A percentile compares a stretch with the other conserved stretches of the same genome.
phyloP scores from a whole-genome alignment of 1,284 basidiomycete genomes.

The Boletus sp. region DNA sequence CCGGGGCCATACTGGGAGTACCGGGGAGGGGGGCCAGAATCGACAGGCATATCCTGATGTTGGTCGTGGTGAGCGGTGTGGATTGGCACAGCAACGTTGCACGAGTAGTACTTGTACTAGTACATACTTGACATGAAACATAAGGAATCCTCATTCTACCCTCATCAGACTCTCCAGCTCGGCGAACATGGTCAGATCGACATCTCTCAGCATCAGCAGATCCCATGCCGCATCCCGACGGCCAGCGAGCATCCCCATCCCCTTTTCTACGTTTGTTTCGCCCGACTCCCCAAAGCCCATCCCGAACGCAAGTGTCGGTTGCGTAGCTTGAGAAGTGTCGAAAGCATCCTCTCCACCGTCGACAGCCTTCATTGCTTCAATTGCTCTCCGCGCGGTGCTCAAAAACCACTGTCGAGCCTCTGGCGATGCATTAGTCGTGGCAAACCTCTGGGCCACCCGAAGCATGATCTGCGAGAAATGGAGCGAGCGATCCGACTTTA shows the following conservation, averaged over 20 bases:
- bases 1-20: conserved; percentile 33
- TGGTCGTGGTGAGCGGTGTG: conserved; percentile 19
- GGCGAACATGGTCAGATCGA: conserved; percentile 66
- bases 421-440: conserved; percentile 40
- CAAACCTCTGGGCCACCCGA: conserved; percentile 59
- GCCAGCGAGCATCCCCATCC: conserved; percentile 72
- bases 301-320: conserved; percentile 62
- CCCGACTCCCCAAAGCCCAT: conserved; percentile 75
- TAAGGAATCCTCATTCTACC: conserved; percentile 42
- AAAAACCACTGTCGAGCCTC: conserved; percentile 55
- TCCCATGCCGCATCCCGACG: conserved; percentile 67
- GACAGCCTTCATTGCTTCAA: conserved; percentile 82
- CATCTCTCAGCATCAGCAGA: conserved; percentile 60
- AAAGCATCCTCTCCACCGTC: conserved; percentile 77
- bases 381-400: conserved; percentile 68
- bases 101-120: neutral
- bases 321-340: conserved; percentile 54
- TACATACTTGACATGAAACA: conserved; percentile 17
- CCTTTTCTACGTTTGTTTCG: conserved; percentile 59
- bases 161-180: conserved; percentile 74
- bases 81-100: conserved; percentile 10
- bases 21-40: conserved; percentile 40
- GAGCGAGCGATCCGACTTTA: conserved; percentile 59
- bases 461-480: conserved; percentile 63
- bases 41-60: conserved; percentile 20